These are phyloP conservation scores for Lactarius akahatsu DNA, from an alignment of 768 basidiomycete genomes.

Conservation along the genomic window DNA sequence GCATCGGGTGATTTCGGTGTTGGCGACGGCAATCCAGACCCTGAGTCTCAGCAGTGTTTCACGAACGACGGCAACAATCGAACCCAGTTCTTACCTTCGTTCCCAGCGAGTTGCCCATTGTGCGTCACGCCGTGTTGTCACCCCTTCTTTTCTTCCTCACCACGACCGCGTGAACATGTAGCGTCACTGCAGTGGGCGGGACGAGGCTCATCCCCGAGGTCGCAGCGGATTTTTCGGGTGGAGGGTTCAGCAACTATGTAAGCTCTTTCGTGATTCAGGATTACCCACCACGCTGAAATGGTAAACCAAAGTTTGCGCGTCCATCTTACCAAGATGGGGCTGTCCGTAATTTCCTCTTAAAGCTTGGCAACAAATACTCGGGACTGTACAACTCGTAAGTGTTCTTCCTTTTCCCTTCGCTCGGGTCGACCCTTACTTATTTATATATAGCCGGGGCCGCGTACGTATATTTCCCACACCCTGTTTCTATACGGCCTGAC, in stretches of 20 bases:
- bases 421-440: neutral
- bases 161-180: slow-evolving; percentile 31
- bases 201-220: slow-evolving; percentile 60
- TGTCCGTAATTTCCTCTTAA: slow-evolving; percentile 44
- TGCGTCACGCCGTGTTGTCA: slow-evolving; percentile 26
- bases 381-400: slow-evolving; percentile 65
- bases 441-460: slow-evolving; percentile 41
- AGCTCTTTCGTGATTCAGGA: slow-evolving; percentile 27
- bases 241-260: slow-evolving; percentile 73
- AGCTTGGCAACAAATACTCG: slow-evolving; percentile 45
- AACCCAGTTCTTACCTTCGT: slow-evolving; percentile 51
- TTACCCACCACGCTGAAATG: slow-evolving; percentile 20
- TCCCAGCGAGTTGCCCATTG: slow-evolving; percentile 57
- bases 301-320: slow-evolving; percentile 46
- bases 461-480: slow-evolving; percentile 38
- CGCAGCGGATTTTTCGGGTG: slow-evolving; percentile 62
- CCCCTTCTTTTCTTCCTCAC: neutral
- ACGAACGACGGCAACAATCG: slow-evolving; percentile 58
- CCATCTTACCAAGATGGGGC: slow-evolving; percentile 51
- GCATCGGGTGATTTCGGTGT: slow-evolving; percentile 69
- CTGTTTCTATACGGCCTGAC: neutral
- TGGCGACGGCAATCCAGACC: slow-evolving; percentile 58
- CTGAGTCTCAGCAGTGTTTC: slow-evolving; percentile 51
- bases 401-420: neutral
- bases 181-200: slow-evolving; percentile 72